Evolutionary conservation across 2,329 filamentous ascomycete species (phyloP), one percentile per base, ranked within the genome.

Genomic region (Huntiella decipiens): DNA sequence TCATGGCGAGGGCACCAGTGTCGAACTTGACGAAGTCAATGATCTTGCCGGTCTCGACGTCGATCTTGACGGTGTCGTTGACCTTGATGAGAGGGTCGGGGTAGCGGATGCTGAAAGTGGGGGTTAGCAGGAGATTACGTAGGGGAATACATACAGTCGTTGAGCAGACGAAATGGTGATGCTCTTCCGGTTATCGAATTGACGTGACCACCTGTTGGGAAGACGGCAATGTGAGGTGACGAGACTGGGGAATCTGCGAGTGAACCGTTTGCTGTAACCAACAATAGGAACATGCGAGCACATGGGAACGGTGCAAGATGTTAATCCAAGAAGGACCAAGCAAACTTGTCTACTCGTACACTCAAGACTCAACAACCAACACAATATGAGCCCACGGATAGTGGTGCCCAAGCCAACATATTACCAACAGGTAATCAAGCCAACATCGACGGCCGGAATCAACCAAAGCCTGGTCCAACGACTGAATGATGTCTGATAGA

Each of bases 11-110:
- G 65, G 85, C 82, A 70, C 88, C 91, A 63, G 87, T 95, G 68
- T 98, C 91, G 73, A 98, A 98, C 71, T 82, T 83, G 77, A 96
- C 86, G 73, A 82, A 96, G 71, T 98, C 91, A 59, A 74, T 70
- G 72, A 98, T 92, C 81, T 96, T 98, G 75, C 91, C 91, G 55
- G 86, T 94, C 61, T 82, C 70, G 51, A 98, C 75, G 63, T 98
- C 84, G 60, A 98, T 88, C 85, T 98, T 98, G 71, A 98, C 87
- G 51, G 91, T 96, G 75, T 98, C 91, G 77, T 98, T 96, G 74
- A 98, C 91, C 79, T 92, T 94, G 79, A 98, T 93, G 58, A 78
- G 64, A 54, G 91, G 91, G 71, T 98, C 91, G 58, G 91, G 91
- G 81, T 95, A 98, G 64, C 91, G 91, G 75, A 98, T 95, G 68